A percentile compares a stretch with the other conserved stretches of the same genome.
Conservation (phyloP, 2,329 filamentous ascomycete species). For the Aspergillus sp. region DNA sequence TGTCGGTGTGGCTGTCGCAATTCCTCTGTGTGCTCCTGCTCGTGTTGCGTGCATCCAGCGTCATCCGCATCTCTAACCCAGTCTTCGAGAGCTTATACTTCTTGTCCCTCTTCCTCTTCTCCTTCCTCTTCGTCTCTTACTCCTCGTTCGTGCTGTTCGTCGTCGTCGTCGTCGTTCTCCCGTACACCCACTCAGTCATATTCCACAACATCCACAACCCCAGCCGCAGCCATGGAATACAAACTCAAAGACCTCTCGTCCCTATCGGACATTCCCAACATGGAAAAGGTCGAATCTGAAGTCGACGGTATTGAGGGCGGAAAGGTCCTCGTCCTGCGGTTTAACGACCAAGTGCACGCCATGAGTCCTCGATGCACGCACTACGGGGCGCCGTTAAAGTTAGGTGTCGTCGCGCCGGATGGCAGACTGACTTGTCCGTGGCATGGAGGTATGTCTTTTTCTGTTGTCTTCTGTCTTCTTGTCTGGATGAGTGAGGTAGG, state of each 20-base stretch:
- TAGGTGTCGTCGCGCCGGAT: constrained; percentile 72
- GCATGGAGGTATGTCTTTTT: constrained; percentile 68
- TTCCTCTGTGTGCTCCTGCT: constrained; percentile 13
- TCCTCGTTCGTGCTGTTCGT: constrained; percentile 3
- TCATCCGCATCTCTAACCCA: constrained; percentile 2
- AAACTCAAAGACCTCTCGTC: constrained; percentile 66
- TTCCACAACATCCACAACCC: constrained; percentile 20
- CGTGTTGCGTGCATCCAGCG: constrained; percentile 17
- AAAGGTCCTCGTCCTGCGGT: constrained; percentile 79
- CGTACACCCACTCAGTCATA: not conserved
- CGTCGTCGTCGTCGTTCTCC: constrained; percentile 3
- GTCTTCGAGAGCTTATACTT: not conserved
- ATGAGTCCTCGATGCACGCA: constrained; percentile 78
- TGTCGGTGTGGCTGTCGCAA: constrained; percentile 18
- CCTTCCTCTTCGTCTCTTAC: constrained; percentile 1
- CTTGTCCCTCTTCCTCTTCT: constrained; percentile 2
- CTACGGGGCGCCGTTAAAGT: constrained; percentile 82
- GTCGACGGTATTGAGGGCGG: constrained; percentile 80
- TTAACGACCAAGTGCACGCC: constrained; percentile 67
- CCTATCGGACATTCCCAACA: constrained; percentile 60
- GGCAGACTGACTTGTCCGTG: constrained; percentile 88
- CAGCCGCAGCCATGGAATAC: constrained; percentile 31
- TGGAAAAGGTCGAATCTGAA: constrained; percentile 80
- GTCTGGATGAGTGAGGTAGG: constrained; percentile 4
- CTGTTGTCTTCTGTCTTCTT: not conserved